Conservation (phyloP, 139 green algal genomes). For the Desmodesmus armatus region DNA sequence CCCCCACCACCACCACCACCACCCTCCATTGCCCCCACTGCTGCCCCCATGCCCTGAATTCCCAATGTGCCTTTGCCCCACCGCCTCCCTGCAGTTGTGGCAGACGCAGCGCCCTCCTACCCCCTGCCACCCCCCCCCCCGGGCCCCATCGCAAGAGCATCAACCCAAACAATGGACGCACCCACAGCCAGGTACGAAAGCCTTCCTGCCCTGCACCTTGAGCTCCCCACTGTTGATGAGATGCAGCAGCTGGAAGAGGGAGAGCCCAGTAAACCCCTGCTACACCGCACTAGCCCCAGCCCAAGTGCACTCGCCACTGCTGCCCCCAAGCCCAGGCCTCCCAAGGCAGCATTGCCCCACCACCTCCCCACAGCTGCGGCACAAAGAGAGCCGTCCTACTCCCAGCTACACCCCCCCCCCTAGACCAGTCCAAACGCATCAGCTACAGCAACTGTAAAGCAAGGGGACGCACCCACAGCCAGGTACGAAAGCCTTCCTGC, state of each 20-base stretch:
- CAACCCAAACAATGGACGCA: neutral
- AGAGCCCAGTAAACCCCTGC: neutral
- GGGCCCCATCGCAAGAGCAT: neutral
- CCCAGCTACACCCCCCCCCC: neutral
- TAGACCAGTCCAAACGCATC: neutral
- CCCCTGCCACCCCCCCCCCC: too few species aligned
- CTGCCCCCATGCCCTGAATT: neutral
- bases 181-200: conserved; percentile 17
- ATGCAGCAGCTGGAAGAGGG: conserved; percentile 2
- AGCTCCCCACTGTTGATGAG: conserved; percentile 6
- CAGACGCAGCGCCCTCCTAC: neutral
- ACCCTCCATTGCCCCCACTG: neutral
- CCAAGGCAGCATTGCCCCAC: neutral
- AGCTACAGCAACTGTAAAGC: neutral
- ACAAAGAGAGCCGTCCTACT: neutral
- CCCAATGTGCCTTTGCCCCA: neutral
- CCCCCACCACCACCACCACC: too few species aligned
- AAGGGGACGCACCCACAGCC: conserved; percentile 22
- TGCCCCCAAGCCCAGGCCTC: too few species aligned
- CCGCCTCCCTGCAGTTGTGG: neutral
- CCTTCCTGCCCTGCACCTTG: neutral
- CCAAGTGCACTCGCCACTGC: too few species aligned
- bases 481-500: neutral
- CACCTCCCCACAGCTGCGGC: neutral
- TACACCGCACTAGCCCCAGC: too few species aligned